Percentiles rank a stretch among this genome's conserved stretches.
phyloP scores from a whole-genome alignment of 2,329 filamentous ascomycete species.

The Aspergillus novoparasiticus region DNA sequence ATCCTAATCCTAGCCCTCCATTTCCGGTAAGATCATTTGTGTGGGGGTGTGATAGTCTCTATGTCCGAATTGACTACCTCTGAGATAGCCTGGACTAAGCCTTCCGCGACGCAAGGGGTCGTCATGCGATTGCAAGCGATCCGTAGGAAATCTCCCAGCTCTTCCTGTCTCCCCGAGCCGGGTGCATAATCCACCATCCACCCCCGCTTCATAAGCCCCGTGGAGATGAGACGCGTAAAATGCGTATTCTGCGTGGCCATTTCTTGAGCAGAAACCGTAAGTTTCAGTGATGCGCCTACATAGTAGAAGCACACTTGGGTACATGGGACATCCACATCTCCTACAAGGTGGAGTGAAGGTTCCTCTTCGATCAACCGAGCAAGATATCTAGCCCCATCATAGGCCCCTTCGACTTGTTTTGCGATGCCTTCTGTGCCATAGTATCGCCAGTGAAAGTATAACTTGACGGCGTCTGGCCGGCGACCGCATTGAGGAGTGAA shows the following conservation, averaged over 20 bases:
- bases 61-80: neutral
- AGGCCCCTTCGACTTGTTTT: neutral
- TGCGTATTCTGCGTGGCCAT: neutral
- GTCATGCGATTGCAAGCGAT: constrained; percentile 1
- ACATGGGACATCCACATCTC: neutral
- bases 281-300: neutral
- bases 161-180: neutral
- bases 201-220: neutral
- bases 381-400: neutral
- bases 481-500: constrained; percentile 4
- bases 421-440: neutral
- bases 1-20: neutral
- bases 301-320: constrained; percentile 4
- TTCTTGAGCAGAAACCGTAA: neutral
- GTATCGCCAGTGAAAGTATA: constrained; percentile 1
- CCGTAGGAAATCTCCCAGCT: neutral
- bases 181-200: constrained; percentile 5
- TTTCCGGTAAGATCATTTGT: neutral
- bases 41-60: neutral
- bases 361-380: neutral
- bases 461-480: neutral
- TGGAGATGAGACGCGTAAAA: neutral
- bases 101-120: neutral
- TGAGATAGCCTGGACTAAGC: neutral
- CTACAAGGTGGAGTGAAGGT: neutral